Conservation (phyloP, 768 basidiomycete genomes). For the Tulasnella sp. region DNA sequence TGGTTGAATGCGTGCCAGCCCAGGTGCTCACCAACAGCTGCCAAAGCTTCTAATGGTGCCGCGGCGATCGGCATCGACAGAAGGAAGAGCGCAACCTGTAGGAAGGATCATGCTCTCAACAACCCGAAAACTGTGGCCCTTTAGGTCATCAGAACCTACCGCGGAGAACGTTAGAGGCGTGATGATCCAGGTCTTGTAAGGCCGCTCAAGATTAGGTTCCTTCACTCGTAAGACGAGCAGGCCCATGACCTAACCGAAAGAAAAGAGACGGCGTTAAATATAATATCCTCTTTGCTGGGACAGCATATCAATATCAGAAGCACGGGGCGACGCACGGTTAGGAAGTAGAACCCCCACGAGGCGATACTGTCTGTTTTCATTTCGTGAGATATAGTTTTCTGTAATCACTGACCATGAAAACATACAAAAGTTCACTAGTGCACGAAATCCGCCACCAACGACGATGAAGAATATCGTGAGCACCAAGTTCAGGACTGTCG, state of each 20-base stretch:
- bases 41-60: slow-evolving; percentile 76
- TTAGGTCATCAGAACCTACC: slow-evolving; percentile 35
- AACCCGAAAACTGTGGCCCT: background rate
- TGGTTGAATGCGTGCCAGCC: too few relatives aligned
- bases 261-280: background rate
- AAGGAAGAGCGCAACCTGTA: slow-evolving; percentile 78
- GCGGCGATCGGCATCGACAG: slow-evolving; percentile 92
- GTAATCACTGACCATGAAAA: slow-evolving; percentile 15
- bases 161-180: slow-evolving; percentile 86
- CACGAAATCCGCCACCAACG: slow-evolving; percentile 80
- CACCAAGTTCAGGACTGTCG: slow-evolving; percentile 63
- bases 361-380: slow-evolving; percentile 46
- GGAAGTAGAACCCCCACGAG: slow-evolving; percentile 78
- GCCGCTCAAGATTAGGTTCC: slow-evolving; percentile 82
- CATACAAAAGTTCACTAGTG: slow-evolving; percentile 67
- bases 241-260: slow-evolving; percentile 56
- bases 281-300: too few relatives aligned
- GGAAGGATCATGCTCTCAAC: background rate
- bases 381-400: background rate
- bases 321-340: slow-evolving; percentile 46
- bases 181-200: slow-evolving; percentile 84
- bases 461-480: slow-evolving; percentile 71
- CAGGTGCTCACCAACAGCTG: slow-evolving; percentile 60
- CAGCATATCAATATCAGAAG: background rate
- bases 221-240: slow-evolving; percentile 78